These are phyloP conservation scores for Paecilomyces sp. DNA, from an alignment of 2,329 filamentous ascomycete species.

Conservation along the genomic window DNA sequence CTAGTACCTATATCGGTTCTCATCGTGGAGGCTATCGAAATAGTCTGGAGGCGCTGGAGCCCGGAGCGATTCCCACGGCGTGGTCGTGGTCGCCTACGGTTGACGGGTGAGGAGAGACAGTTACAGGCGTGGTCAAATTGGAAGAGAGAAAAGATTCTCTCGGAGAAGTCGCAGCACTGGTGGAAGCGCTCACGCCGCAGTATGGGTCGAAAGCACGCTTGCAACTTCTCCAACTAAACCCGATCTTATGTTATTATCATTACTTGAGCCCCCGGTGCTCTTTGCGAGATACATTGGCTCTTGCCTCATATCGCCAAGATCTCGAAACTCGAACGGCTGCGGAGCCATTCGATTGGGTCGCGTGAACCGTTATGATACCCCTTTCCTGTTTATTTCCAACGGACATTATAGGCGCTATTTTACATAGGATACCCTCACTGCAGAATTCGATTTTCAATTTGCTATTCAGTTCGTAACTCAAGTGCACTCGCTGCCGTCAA, in stretches of 20 bases:
- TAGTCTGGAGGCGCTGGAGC: conserved; percentile 4
- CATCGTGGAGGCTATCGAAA: conserved; percentile 11
- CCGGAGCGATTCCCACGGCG: conserved; percentile 12
- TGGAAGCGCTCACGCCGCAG: conserved; percentile 2
- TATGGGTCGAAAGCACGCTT: not conserved
- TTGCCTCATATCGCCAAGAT: no score
- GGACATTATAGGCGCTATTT: not conserved
- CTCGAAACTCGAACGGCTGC: not conserved
- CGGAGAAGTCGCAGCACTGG: conserved; percentile 2
- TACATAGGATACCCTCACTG: not conserved
- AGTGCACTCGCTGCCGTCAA: not conserved
- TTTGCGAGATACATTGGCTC: no score
- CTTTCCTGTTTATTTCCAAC: not conserved
- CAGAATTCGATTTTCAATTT: not conserved
- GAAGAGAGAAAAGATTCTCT: conserved; percentile 11
- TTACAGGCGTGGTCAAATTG: conserved; percentile 10
- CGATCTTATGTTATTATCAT: not conserved
- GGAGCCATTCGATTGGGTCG: not conserved
- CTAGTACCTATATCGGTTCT: conserved; percentile 14
- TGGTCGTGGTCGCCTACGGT: conserved; percentile 10
- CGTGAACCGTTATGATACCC: not conserved
- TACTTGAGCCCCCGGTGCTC: no score
- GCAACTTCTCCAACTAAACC: not conserved
- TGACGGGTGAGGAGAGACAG: conserved; percentile 12
- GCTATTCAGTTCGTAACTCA: not conserved